Base-by-base conservation (phyloP, 495 filamentous ascomycete genomes). In the Tuber magnatum region DNA sequence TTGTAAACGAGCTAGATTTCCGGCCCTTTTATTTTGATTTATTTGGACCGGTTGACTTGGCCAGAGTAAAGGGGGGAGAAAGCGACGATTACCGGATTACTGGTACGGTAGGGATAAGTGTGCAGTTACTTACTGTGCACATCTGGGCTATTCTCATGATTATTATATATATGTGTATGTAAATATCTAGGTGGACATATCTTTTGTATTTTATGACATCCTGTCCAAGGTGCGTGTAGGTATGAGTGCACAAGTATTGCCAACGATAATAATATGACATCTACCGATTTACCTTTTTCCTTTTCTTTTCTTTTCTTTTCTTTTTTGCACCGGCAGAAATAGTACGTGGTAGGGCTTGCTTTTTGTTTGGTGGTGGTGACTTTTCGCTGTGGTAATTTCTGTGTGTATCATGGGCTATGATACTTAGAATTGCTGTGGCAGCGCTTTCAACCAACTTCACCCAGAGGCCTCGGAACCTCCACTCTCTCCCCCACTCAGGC, bases 401-500 rank as follows among this genome's bases (percentile, higher is more conserved):
- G 28, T 32, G 56, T 6, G 56, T 14, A 65, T 40, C 39, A 40
- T 40, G 39, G 56, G 18, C 28, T 28, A 16, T 38, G 20, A 39
- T 76, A 68, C 73, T 70, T 35, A 28, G 76, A 65, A 71, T 68
- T 76, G 65, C 69, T 20, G 68, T 38, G 51, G 72, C 38, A 32
- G 43, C 41, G 46, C 76, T 41, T 43, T 79, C 72, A 73, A 75
- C 76, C 69, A 79, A 73, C 76, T 75, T 79, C 69, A 69, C 75
- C 72, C 77, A 46, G 71, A 74, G 75, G 69, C 40, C 76, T 72
- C 74, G 72, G 69, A 78, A 74, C 76, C 71, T 78, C 75, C 72
- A 69, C 77, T 79, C 77, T 70, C 72, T 78, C 76, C 71, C 75
- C 77, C 72, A 69, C 77, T 79, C 77, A 46, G 65, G 68, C 65